Evolutionary conservation across 305 asterid species (phyloP).

Genomic region (Withania somnifera): DNA sequence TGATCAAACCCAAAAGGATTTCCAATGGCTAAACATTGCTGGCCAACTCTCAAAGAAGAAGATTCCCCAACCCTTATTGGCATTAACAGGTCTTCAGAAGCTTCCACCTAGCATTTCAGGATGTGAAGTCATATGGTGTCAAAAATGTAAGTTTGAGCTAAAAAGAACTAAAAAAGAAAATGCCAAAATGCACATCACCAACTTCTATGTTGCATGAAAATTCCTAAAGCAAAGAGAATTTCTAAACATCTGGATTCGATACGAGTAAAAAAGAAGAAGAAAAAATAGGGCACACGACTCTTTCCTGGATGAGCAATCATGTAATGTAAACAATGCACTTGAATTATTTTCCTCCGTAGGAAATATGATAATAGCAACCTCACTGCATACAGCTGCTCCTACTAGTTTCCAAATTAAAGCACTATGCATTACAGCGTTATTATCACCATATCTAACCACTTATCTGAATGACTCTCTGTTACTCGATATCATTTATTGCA

Average conservation of each 20-base stretch:
- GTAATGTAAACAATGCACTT: neutral
- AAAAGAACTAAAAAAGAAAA: neutral
- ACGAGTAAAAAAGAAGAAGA: neutral
- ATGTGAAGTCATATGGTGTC: neutral
- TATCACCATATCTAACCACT: neutral
- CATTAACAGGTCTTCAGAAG: conserved; percentile 65
- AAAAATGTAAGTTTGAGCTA: neutral
- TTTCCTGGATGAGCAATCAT: neutral
- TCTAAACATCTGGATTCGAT: neutral
- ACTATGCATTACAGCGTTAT: neutral
- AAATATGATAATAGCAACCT: neutral
- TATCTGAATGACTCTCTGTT: neutral
- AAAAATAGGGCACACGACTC: neutral
- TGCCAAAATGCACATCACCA: neutral
- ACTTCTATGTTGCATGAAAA: neutral
- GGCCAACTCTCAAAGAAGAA: conserved; percentile 79
- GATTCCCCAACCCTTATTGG: conserved; percentile 82
- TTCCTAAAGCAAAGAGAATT: neutral
- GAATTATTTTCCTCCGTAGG: neutral
- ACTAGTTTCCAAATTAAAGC: neutral
- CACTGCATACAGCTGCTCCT: neutral
- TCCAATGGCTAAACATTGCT: conserved; percentile 91
- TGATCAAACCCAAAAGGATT: conserved; percentile 98
- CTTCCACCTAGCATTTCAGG: conserved; percentile 53
- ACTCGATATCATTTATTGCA: neutral